A percentile compares a stretch with the other conserved stretches of the same genome.
Evolutionary conservation across 169 alveolate species (phyloP).

Genomic region (Ichthyophthirius multifiliis): DNA sequence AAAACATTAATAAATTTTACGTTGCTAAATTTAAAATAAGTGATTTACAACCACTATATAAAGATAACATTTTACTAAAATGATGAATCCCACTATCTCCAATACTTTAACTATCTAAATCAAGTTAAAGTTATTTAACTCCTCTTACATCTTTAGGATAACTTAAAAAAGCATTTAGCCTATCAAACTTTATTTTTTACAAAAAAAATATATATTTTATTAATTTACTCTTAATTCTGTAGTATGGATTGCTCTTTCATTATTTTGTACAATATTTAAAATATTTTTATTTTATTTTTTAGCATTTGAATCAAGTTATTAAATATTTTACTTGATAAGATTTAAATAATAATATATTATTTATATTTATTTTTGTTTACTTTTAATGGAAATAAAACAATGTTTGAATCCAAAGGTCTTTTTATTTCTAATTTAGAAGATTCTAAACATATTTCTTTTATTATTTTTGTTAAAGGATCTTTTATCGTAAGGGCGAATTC

Average conservation of each 20-base stretch:
- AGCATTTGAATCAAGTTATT: too few species aligned
- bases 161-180: background rate
- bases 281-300: too few species aligned
- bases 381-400: background rate
- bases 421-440: background rate
- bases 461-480: background rate
- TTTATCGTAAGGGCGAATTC: background rate
- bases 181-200: background rate
- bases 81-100: background rate
- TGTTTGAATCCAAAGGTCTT: background rate
- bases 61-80: background rate
- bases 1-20: background rate
- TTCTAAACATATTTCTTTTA: background rate
- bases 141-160: conserved; percentile 1
- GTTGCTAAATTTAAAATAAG: background rate
- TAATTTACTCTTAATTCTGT: background rate
- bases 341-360: too few species aligned
- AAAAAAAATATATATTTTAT: too few species aligned
- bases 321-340: too few species aligned
- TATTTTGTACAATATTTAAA: background rate
- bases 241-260: background rate
- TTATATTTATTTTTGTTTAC: too few species aligned
- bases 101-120: background rate
- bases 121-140: background rate
- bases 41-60: background rate